Conservation (phyloP, 495 filamentous ascomycete species). For the Talaromyces thailandensis region DNA sequence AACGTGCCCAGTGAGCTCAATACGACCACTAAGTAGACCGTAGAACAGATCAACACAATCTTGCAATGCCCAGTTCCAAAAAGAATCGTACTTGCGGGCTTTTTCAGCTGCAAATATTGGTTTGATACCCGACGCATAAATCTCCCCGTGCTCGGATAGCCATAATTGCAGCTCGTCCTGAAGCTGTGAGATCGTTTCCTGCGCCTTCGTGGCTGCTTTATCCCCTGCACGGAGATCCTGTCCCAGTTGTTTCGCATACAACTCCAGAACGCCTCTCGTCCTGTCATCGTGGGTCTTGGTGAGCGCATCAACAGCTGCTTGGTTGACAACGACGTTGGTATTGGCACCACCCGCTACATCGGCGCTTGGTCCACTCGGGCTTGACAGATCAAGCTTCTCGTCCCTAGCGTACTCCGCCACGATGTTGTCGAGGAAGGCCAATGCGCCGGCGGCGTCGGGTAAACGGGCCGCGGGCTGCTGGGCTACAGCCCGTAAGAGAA, state of each 20-base stretch:
- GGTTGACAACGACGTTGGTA: slow-evolving; percentile 1
- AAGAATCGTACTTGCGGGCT: slow-evolving; percentile 10
- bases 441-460: slow-evolving; percentile 44
- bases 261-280: not conserved
- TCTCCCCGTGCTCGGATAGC: slow-evolving; percentile 7
- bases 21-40: not conserved
- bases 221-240: not conserved
- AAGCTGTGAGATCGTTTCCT: not conserved
- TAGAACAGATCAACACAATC: slow-evolving; percentile 7
- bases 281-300: not conserved
- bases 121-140: slow-evolving; percentile 6
- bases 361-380: slow-evolving; percentile 64
- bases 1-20: too few species aligned
- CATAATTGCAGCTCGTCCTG: slow-evolving; percentile 6
- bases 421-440: slow-evolving; percentile 73
- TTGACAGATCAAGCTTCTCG: slow-evolving; percentile 75
- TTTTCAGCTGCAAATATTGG: slow-evolving; percentile 7
- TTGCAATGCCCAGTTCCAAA: slow-evolving; percentile 12
- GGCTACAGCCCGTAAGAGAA: not conserved
- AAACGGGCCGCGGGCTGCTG: not conserved
- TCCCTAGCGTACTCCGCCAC: slow-evolving; percentile 82
- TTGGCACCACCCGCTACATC: slow-evolving; percentile 30
- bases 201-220: not conserved
- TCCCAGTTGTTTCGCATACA: slow-evolving; percentile 2
- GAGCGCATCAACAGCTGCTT: not conserved